Evolutionary conservation across 441 rosid genomes (phyloP).

Genomic region (Populus hybrid): DNA sequence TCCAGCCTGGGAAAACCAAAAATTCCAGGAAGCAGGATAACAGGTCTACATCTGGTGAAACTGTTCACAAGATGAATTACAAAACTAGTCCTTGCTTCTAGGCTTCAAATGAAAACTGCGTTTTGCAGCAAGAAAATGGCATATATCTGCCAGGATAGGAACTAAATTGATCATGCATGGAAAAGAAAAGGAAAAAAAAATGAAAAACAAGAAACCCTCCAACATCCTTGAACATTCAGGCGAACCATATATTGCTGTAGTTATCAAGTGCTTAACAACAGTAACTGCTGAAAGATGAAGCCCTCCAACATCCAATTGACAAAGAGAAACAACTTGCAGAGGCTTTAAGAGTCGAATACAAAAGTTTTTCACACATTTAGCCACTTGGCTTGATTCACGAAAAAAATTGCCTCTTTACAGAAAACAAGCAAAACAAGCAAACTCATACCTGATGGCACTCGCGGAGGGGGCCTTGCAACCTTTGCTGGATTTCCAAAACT

Average conservation of each 20-base stretch:
- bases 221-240: no score
- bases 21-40: background rate
- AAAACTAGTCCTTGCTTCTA: background rate
- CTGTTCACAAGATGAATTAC: background rate
- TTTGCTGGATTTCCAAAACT: conserved; percentile 40
- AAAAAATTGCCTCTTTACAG: background rate
- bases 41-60: background rate
- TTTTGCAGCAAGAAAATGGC: background rate
- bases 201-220: background rate
- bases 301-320: background rate
- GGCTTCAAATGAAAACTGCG: background rate
- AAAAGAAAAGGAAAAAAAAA: no score
- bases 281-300: background rate
- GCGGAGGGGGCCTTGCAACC: conserved; percentile 72
- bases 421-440: background rate
- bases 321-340: background rate
- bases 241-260: background rate
- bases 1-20: background rate
- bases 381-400: background rate
- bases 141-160: background rate
- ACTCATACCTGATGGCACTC: conserved; percentile 67
- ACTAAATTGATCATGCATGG: background rate
- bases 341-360: background rate
- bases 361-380: background rate
- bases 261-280: background rate